phyloP scores from a whole-genome alignment of 2,329 filamentous ascomycete genomes.

The Ambrosiella cleistominuta region DNA sequence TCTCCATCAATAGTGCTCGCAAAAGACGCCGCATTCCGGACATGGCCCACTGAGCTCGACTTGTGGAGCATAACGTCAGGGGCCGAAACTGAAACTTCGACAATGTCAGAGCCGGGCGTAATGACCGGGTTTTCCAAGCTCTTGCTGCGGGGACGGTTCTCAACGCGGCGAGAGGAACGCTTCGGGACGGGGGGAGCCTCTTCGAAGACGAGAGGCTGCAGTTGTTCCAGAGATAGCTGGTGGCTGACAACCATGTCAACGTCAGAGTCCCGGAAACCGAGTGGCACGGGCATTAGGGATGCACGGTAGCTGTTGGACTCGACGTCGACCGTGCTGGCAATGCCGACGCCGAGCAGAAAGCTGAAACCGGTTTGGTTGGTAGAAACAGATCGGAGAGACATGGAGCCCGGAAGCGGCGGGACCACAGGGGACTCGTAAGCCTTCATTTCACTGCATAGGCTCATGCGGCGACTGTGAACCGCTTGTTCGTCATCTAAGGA shows the following conservation, averaged over 20 bases:
- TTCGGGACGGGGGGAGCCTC: background rate
- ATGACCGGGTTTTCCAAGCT: background rate
- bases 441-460: conserved; percentile 5
- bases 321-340: conserved; percentile 1
- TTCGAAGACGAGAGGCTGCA: background rate
- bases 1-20: conserved; percentile 3
- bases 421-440: background rate
- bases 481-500: conserved; percentile 6
- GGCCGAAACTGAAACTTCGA: background rate
- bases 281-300: conserved; percentile 1
- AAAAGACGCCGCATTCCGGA: conserved; percentile 2
- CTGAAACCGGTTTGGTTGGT: background rate
- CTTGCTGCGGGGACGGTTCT: background rate
- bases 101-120: background rate
- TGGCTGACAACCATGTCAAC: background rate
- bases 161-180: conserved; percentile 6
- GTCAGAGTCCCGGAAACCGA: background rate
- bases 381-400: conserved; percentile 1
- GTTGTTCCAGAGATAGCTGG: background rate
- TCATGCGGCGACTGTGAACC: background rate
- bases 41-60: background rate
- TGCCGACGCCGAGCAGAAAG: background rate
- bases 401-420: background rate
- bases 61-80: conserved; percentile 4
- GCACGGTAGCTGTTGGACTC: conserved; percentile 1